Percentiles rank a stretch among this genome's conserved stretches.
phyloP scores from a whole-genome alignment of 176 grass and related monocot genomes.

The Oryza rufipogon region DNA sequence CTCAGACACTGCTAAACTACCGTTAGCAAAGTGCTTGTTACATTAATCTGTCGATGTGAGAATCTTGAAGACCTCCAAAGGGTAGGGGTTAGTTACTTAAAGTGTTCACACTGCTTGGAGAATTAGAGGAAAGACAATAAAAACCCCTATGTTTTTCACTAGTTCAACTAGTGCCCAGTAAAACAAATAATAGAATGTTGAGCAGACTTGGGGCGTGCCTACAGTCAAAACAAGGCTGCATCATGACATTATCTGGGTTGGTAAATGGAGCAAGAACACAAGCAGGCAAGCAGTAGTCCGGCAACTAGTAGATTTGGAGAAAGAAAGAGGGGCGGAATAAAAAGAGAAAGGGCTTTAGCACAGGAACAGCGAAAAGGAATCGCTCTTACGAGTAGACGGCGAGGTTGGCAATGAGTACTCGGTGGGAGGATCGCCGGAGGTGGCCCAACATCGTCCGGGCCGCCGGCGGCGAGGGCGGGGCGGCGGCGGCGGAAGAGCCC shows the following conservation, averaged over 20 bases:
- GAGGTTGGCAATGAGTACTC: not conserved
- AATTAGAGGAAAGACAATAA: no score
- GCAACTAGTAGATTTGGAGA: not conserved
- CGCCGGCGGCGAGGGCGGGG: not conserved
- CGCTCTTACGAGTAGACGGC: slow-evolving; percentile 16
- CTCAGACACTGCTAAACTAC: not conserved
- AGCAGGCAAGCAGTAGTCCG: not conserved
- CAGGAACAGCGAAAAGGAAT: not conserved
- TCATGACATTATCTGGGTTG: no score
- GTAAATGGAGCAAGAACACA: not conserved
- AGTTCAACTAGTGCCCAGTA: no score
- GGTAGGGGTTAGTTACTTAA: no score
- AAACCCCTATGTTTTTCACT: no score
- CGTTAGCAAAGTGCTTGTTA: not conserved
- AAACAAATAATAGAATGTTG: no score
- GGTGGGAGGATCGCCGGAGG: slow-evolving; percentile 37
- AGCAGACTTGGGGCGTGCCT: no score
- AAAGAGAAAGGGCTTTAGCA: not conserved
- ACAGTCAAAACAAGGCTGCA: no score
- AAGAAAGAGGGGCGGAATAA: not conserved
- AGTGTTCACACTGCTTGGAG: no score
- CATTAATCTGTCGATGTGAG: no score
- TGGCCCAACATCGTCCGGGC: slow-evolving; percentile 34
- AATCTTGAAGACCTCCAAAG: no score
- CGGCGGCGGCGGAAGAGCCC: not conserved